Evolutionary conservation across 352 stramenopile genomes (phyloP).

Genomic region (Pythium phragmitis): DNA sequence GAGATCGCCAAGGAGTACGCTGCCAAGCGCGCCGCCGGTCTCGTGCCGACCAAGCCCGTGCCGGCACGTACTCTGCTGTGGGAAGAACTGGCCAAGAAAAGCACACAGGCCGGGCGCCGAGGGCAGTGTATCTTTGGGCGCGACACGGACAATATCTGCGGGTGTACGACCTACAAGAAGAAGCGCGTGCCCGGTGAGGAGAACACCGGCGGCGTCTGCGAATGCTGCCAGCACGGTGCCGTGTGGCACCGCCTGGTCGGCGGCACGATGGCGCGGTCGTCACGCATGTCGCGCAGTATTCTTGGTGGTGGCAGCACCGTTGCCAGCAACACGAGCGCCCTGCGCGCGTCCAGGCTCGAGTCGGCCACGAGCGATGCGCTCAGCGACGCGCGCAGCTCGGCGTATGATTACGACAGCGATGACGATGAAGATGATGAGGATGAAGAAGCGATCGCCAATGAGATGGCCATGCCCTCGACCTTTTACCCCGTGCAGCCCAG

Average conservation of each 20-base stretch:
- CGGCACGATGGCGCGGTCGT: slow-evolving; percentile 38
- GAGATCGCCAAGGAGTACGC: slow-evolving; percentile 83
- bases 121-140: slow-evolving; percentile 72
- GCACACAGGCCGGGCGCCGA: slow-evolving; percentile 31
- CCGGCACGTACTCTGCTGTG: slow-evolving; percentile 76
- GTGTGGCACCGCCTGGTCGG: slow-evolving; percentile 67
- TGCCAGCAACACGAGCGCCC: slow-evolving; percentile 27
- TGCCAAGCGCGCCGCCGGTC: slow-evolving; percentile 66
- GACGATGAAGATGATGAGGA: slow-evolving; percentile 35
- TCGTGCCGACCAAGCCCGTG: slow-evolving; percentile 71
- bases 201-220: slow-evolving; percentile 62
- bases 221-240: slow-evolving; percentile 65
- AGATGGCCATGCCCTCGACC: slow-evolving; percentile 58
- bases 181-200: slow-evolving; percentile 32
- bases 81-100: slow-evolving; percentile 65
- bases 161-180: slow-evolving; percentile 61
- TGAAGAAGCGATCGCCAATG: slow-evolving; percentile 61
- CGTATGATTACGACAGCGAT: slow-evolving; percentile 42
- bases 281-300: slow-evolving; percentile 19
- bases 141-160: slow-evolving; percentile 49
- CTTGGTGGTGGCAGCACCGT: background rate
- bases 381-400: slow-evolving; percentile 22
- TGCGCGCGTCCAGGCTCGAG: slow-evolving; percentile 13
- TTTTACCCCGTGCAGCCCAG: slow-evolving; percentile 1
- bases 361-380: slow-evolving; percentile 12